These are phyloP conservation scores for Amanita thiersii DNA, from an alignment of 768 basidiomycete species.

Conservation along the genomic window DNA sequence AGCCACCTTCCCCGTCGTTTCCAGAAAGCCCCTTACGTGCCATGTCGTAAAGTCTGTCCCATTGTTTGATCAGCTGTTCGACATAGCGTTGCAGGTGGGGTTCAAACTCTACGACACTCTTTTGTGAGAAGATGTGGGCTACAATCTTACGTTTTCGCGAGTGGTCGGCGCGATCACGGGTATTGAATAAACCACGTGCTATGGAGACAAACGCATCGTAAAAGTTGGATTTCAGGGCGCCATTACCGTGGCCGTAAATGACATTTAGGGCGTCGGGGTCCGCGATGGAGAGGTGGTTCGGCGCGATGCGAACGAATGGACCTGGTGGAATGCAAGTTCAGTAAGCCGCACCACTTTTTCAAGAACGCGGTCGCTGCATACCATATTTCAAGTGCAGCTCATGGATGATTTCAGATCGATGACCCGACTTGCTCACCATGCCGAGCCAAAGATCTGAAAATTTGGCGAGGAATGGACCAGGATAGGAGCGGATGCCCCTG, in stretches of 20 bases:
- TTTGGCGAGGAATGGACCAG: slow-evolving; percentile 66
- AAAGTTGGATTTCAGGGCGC: slow-evolving; percentile 74
- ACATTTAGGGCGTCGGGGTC: slow-evolving; percentile 69
- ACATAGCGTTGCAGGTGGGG: slow-evolving; percentile 64
- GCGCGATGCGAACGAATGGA: slow-evolving; percentile 61
- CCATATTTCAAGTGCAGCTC: slow-evolving; percentile 68
- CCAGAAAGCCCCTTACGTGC: slow-evolving; percentile 52
- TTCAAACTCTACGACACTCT: slow-evolving; percentile 82
- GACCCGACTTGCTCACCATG: slow-evolving; percentile 53
- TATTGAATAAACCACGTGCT: slow-evolving; percentile 67
- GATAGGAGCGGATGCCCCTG: slow-evolving; percentile 49
- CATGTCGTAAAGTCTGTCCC: slow-evolving; percentile 59
- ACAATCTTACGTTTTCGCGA: slow-evolving; percentile 89
- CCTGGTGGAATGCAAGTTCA: slow-evolving; percentile 27
- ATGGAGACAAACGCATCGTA: slow-evolving; percentile 78
- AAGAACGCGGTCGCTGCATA: slow-evolving; percentile 17
- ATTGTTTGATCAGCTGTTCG: slow-evolving; percentile 52
- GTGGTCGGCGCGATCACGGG: slow-evolving; percentile 70
- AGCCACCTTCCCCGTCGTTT: slow-evolving; percentile 54
- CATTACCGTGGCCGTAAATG: slow-evolving; percentile 79
- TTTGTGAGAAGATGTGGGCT: slow-evolving; percentile 77
- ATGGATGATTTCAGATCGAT: slow-evolving; percentile 71
- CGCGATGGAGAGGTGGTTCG: slow-evolving; percentile 70
- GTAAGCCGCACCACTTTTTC: not conserved
- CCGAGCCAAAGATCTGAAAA: slow-evolving; percentile 74